Conservation (phyloP, 2,329 filamentous ascomycete species). For the Colletotrichum nymphaeae region DNA sequence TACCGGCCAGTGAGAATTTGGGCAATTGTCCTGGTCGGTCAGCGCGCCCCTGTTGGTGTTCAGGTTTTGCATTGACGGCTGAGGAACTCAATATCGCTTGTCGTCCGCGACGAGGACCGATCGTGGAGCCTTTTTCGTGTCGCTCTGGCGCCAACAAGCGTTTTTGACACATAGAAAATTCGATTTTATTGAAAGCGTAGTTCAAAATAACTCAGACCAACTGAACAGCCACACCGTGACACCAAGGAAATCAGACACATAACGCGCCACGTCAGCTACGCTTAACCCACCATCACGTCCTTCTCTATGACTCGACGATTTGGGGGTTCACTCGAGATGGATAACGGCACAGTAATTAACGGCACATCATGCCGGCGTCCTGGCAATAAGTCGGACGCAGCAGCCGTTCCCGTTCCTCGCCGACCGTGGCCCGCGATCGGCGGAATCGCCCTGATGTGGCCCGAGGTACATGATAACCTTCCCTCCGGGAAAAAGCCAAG, state of each 20-base stretch:
- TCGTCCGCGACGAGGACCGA: slow-evolving; percentile 4
- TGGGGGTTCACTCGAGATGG: neutral
- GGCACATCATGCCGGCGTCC: neutral
- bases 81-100: slow-evolving; percentile 18
- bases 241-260: neutral
- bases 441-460: neutral
- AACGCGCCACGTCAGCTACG: slow-evolving; percentile 17
- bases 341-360: slow-evolving; percentile 1
- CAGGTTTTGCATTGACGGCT: slow-evolving; percentile 9
- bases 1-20: neutral
- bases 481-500: neutral
- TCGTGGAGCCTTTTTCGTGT: neutral
- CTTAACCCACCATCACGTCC: neutral
- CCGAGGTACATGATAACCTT: slow-evolving; percentile 9
- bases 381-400: neutral
- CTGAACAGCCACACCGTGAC: neutral
- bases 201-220: neutral
- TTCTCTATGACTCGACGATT: slow-evolving; percentile 7
- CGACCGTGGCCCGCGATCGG: neutral
- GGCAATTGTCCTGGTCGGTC: neutral
- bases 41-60: neutral
- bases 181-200: neutral
- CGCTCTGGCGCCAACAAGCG: neutral
- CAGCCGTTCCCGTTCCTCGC: neutral
- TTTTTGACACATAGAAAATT: slow-evolving; percentile 6